Base-by-base conservation (phyloP, 2,329 filamentous ascomycete species). In the Blumeriella jaapii region DNA sequence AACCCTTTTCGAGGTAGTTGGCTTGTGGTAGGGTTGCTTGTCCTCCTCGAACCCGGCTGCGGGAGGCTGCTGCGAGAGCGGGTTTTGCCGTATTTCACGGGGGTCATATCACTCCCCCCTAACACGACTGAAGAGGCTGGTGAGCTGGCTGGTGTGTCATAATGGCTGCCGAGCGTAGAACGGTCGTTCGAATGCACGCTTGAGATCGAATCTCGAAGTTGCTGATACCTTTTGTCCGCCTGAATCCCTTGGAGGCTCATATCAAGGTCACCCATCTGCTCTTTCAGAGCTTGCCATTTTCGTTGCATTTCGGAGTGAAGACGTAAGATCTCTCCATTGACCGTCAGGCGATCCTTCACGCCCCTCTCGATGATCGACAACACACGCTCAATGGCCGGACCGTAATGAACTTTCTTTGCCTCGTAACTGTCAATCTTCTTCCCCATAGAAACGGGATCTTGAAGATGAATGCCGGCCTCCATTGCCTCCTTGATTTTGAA, bases 371-470 rank as follows among this genome's bases (percentile, higher is more conserved):
- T 95, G 54, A 96, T 93, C 24, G 80, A 78, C 12, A 96, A 62
- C 6, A 98, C 85, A 26, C 87, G 74, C 55, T 91, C 84, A 55
- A 98, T 93, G 2, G 91, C 89, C 7, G 87, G 84, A 1, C 86
- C 82, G 53, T 96, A 98, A 56, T 96, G 89, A 40, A 76, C 76
- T 59, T 89, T 93, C 66, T 96, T 98, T 27, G 82, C 84, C 55
- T 95, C 87, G 57, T 94, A 98, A 49, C 72, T 93, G 57, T 94
- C 86, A 26, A 93, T 77, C 58, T 86, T 89, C 61, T 91, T 93
- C 41, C 68, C 66, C 61, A 91, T 70, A 2, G 67, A 65, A 5
- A 77, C 64, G 14, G 75, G 74, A 51, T 82, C 84, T 9, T 78
- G 80, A 40, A 85, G 60, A 45, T 91, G 80, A 51, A 80, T 68